Base-by-base conservation (phyloP, 1,139 yeast species). In the Yamadazyma epiphylla region DNA sequence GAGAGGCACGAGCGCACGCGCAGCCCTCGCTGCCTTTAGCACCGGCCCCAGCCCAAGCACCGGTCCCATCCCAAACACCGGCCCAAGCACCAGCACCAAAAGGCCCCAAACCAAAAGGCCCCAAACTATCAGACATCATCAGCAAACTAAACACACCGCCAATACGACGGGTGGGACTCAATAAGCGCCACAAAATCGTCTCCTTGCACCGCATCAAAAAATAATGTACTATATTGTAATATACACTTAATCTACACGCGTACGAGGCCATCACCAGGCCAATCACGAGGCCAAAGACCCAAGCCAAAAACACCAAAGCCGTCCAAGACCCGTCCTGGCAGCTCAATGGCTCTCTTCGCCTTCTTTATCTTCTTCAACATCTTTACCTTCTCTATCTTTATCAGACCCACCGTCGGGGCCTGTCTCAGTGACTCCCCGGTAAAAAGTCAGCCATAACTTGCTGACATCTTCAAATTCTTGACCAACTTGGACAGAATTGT, bases 381-480 rank as follows among this genome's bases (percentile, higher is more conserved):
- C 31, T 13, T 22, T 13, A 8, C 14, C 14, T 5, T 15, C 35
- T 22, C 28, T 33, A 11, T 27, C 24, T 3, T 24, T 24, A 11
- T 21, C 27, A 10, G 15, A 19, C 3, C 25, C 43, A 33, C 12
- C 28, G 22, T 13, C 9, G 13, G 32, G 28, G 13, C 22, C 26
- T 3, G 38, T 29, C 24, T 45, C 45, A 30, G 54, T 53, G 25
- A 55, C 35, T 1, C 70, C 69, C 39, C 57, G 60, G 39, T 68
- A 68, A 39, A 67, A 67, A 27, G 57, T 58, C 5, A 56, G 48
- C 74, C 74, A 68, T 24, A 67, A 49, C 15, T 63, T 48, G 12
- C 70, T 70, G 17, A 65, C 70, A 34, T 66, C 64, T 34, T 65
- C 71, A 39, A 68, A 68, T 33, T 65, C 72, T 34, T 64, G 64